Conservation (phyloP, 345 rosid species). For the Erucastrum elatum region DNA sequence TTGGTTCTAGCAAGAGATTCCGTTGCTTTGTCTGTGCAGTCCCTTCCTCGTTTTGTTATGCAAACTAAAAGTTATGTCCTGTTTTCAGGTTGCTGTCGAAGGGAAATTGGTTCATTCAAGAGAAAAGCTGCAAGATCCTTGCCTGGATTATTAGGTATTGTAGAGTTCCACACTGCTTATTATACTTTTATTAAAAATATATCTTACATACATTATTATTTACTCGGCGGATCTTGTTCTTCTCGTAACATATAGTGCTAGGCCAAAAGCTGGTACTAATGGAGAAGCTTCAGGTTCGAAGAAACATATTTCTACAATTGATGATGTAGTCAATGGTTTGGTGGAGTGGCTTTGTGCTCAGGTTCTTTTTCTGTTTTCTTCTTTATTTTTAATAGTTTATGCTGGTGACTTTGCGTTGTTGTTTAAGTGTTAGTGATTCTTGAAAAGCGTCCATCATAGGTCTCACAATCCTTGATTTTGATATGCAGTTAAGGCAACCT, state of each 20-base stretch:
- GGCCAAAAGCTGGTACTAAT: constrained; percentile 60
- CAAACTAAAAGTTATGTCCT: constrained; percentile 30
- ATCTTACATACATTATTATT: constrained; percentile 13
- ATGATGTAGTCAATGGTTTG: constrained; percentile 83
- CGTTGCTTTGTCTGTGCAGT: not conserved
- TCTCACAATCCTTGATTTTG: constrained; percentile 31
- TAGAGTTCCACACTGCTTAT: not conserved
- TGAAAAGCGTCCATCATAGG: constrained; percentile 1
- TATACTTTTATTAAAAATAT: not conserved
- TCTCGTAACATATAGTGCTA: constrained; percentile 49
- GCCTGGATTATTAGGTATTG: constrained; percentile 74
- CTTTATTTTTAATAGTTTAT: constrained; percentile 7
- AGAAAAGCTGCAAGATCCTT: constrained; percentile 94
- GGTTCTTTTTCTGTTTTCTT: constrained; percentile 44
- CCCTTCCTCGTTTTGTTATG: too few species aligned
- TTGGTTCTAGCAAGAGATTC: not conserved
- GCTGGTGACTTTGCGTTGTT: constrained; percentile 21
- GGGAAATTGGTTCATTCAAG: constrained; percentile 96
- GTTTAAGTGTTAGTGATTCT: constrained; percentile 4
- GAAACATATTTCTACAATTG: constrained; percentile 56
- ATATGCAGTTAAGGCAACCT: constrained; percentile 77
- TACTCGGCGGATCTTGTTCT: constrained; percentile 6
- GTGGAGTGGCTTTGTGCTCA: constrained; percentile 97
- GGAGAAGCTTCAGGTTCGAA: constrained; percentile 75
- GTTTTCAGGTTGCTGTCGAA: constrained; percentile 87